Conservation (phyloP, 441 rosid genomes). For the Erodium texanum region DNA sequence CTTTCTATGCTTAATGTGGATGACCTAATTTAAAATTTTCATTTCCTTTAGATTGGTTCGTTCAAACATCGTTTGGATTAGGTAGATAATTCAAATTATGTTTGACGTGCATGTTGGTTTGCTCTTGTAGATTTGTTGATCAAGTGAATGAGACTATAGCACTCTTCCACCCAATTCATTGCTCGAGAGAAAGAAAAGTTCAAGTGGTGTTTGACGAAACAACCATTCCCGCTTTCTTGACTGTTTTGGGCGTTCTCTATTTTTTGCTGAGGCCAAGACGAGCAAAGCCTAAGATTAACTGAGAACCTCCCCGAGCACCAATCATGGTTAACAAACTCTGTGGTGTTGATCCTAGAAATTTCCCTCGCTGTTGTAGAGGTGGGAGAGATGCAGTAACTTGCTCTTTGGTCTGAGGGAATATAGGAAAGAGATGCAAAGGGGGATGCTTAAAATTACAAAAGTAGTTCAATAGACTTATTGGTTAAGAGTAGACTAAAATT, state of each 20-base stretch:
- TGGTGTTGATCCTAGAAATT: slow-evolving; percentile 2
- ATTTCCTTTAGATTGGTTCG: no score
- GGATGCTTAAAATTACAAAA: slow-evolving; percentile 1
- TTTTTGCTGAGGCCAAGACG: slow-evolving; percentile 66
- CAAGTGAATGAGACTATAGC: slow-evolving; percentile 72
- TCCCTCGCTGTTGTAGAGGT: background rate
- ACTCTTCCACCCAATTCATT: slow-evolving; percentile 80
- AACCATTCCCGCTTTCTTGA: slow-evolving; percentile 68
- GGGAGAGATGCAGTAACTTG: slow-evolving; percentile 9
- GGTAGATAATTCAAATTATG: background rate
- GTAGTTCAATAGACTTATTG: background rate
- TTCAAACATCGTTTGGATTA: no score
- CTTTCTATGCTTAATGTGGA: no score
- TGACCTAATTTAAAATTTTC: no score
- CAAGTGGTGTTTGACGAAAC: slow-evolving; percentile 62
- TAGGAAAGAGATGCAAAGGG: slow-evolving; percentile 8
- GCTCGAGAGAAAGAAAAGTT: slow-evolving; percentile 70
- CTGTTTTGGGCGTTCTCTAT: slow-evolving; percentile 52
- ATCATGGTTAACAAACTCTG: no score
- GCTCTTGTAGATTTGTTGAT: slow-evolving; percentile 50
- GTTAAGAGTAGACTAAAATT: background rate
- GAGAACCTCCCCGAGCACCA: slow-evolving; percentile 16
- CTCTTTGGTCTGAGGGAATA: slow-evolving; percentile 2
- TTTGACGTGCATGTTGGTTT: background rate
- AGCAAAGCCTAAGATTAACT: slow-evolving; percentile 91